Base-by-base conservation (phyloP, 257 asterid genomes). In the Thymus mandschuricus region DNA sequence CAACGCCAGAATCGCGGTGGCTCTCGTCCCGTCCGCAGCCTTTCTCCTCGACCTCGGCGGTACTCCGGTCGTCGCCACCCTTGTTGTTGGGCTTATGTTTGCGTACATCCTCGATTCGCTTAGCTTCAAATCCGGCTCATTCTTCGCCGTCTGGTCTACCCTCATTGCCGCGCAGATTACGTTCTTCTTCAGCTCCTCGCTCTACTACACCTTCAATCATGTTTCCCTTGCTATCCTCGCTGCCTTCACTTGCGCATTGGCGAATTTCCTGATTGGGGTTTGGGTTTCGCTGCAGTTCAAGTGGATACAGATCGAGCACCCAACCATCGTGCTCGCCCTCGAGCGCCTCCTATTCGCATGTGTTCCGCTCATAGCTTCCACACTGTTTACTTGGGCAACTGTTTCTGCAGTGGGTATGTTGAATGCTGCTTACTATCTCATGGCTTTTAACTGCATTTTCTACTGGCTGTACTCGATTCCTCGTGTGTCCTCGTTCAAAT, bases 21-120 rank as follows among this genome's bases (percentile, higher is more conserved):
- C 95, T n/a, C 84, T 95, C 43, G 91, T 92, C 54, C 99, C 99
- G 9, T 80, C 80, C 38, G 93, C 91, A 46, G 92, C 82, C 49
- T 92, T 95, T 78, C 98, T 95, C 78, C 79, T 95, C 46, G 99
- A 95, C 91, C 92, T 95, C 49, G 99, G 99, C 57, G 98, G 99
- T 35, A 78, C 96, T 33, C 97, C 97, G 52, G 98, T 95, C n/a
- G 85, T 88, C 71, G 96, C 92, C 29, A 70, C 91, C 73, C 77
- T 95, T 55, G 87, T 85, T 5, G 63, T 92, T 21, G 97, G 96
- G 3, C 89, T 95, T 8, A 89, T 95, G 98, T 57, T 90, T 64
- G 87, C 97, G n/a, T 95, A 95, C 78, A 86, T 90, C 73, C 96
- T 95, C 28, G 98, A 95, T 79, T 84, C 96, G 3, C 88, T 95